phyloP scores from a whole-genome alignment of 2,329 filamentous ascomycete genomes.

The Diatrype stigma region DNA sequence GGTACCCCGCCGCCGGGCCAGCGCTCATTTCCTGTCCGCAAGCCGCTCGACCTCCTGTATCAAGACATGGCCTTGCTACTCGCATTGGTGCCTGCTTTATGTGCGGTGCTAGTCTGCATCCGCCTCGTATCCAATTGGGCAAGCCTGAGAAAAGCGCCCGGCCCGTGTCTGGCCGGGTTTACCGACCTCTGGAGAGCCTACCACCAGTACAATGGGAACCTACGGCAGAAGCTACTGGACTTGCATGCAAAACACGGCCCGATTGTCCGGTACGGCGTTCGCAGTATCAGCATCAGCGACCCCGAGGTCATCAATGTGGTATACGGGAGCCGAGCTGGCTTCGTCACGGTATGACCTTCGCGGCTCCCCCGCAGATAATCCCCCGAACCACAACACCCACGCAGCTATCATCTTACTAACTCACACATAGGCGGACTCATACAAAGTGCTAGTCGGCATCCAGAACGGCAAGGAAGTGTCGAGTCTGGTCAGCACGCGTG shows the following conservation, averaged over 20 bases:
- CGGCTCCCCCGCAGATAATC: background rate
- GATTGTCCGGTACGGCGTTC: slow-evolving; percentile 21
- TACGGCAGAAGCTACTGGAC: slow-evolving; percentile 17
- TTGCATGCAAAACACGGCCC: slow-evolving; percentile 17
- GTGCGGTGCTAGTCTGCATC: slow-evolving; percentile 6
- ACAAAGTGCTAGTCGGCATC: slow-evolving; percentile 17
- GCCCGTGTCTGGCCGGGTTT: slow-evolving; percentile 15
- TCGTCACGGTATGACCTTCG: slow-evolving; percentile 14
- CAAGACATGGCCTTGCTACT: slow-evolving; percentile 9
- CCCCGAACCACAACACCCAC: no score
- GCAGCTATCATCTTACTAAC: no score
- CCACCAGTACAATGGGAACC: slow-evolving; percentile 18
- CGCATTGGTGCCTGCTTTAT: slow-evolving; percentile 2
- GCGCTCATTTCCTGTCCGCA: no score
- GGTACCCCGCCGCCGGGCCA: no score
- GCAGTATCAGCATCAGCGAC: slow-evolving; percentile 21
- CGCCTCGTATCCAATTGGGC: slow-evolving; percentile 16
- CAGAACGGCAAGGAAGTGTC: slow-evolving; percentile 22
- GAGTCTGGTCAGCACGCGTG: slow-evolving; percentile 18
- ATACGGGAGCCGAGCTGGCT: slow-evolving; percentile 20
- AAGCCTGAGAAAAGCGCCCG: slow-evolving; percentile 18
- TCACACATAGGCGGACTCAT: slow-evolving; percentile 17
- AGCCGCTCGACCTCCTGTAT: no score
- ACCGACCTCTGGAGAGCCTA: slow-evolving; percentile 23
- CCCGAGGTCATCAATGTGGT: slow-evolving; percentile 20